Evolutionary conservation across 106 monocot species (phyloP).

Genomic region (Apostasia shenzhenica): DNA sequence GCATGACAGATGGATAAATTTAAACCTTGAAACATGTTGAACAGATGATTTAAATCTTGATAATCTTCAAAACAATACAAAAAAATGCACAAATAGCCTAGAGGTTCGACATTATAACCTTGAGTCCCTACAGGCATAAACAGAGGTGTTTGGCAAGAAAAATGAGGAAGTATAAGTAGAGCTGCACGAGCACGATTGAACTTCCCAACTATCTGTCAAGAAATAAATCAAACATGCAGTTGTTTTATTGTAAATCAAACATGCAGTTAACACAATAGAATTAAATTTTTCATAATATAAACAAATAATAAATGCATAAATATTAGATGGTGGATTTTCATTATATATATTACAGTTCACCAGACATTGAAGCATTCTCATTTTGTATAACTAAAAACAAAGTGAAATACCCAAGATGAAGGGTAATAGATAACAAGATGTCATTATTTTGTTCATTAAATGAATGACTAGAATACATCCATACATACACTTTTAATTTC

Average conservation of each 20-base stretch:
- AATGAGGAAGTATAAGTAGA: constrained; percentile 72
- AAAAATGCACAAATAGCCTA: background rate
- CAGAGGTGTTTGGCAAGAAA: constrained; percentile 76
- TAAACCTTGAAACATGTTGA: no score
- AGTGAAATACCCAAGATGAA: background rate
- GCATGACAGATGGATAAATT: no score
- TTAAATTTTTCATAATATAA: background rate
- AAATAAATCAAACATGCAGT: no score
- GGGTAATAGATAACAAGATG: no score
- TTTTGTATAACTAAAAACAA: background rate
- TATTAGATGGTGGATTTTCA: background rate
- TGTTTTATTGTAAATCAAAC: background rate
- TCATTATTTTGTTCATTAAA: no score
- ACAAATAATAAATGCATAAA: background rate
- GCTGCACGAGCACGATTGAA: constrained; percentile 98
- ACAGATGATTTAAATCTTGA: background rate
- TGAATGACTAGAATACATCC: no score
- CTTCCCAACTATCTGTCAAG: constrained; percentile 61
- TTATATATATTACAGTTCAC: background rate
- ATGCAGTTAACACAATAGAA: background rate
- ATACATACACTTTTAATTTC: no score
- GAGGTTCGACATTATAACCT: constrained; percentile 29
- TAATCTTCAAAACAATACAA: background rate
- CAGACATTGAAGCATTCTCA: background rate
- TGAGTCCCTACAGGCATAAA: constrained; percentile 99